Evolutionary conservation across 768 basidiomycete species (phyloP), one percentile per base, ranked within the genome.

Genomic region (Tulasnella sp.): DNA sequence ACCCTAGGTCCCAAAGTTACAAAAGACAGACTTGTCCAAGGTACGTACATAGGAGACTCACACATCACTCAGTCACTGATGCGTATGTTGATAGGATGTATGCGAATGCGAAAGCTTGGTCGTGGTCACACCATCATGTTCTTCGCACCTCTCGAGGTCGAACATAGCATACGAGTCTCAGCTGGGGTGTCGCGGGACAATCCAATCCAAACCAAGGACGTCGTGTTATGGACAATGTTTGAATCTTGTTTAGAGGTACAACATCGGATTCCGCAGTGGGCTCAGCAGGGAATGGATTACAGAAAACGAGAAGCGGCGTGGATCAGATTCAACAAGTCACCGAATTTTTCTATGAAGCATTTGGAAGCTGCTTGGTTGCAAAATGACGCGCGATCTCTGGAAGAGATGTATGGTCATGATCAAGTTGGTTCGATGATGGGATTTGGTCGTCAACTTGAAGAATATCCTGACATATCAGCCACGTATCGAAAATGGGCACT

Each of bases 21-120:
- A 0, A 77, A 77, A 49, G 76, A 77, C 62, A 64, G 69, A 40
- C 57, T 77, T 3, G 62, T 69, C 2, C 76, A 77, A 66, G 76
- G 75, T 69, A 33, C 39, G 66, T 42, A 9, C 10, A 42, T 42
- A 20, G 20, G 40, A 35, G 3, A 34, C 25, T 35, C 16, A 22
- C 24, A 52, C 27, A 25, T 28, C 40, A 19, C 16, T 10, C 10
- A 12, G 12, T 10, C 24, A n/a, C n/a, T n/a, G n/a, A n/a, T n/a
- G n/a, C n/a, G n/a, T n/a, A 15, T 10, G 10, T 12, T 46, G 19
- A 16, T 35, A 75, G 73, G 73, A 3, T 75, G 74, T 48, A 75
- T 75, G 74, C 65, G 74, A 12, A 73, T 75, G 73, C 66, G 74
- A 2, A 65, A 67, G 57, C 64, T 75, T 1, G 74, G 74, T 12